phyloP scores from a whole-genome alignment of 352 stramenopile genomes.

The Globisporangium barbulae region DNA sequence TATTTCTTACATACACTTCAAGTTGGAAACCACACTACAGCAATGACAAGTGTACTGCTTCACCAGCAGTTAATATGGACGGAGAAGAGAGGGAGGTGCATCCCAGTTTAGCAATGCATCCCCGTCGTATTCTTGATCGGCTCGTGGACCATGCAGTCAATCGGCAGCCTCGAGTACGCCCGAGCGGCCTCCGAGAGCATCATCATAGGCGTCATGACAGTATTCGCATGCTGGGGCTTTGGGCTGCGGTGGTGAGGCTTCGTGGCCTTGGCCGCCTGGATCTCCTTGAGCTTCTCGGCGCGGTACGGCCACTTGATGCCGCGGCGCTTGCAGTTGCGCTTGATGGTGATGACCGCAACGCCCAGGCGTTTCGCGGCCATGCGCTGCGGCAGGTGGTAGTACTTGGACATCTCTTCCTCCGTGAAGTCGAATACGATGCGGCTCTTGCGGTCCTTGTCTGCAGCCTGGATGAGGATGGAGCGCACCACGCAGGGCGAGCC shows the following conservation, averaged over 20 bases:
- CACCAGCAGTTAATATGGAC: background rate
- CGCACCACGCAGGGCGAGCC: constrained; percentile 4
- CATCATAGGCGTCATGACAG: constrained; percentile 8
- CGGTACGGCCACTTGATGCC: constrained; percentile 62
- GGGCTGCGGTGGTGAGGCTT: background rate
- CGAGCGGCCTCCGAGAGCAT: constrained; percentile 36
- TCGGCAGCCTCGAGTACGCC: constrained; percentile 34
- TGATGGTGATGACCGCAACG: constrained; percentile 58
- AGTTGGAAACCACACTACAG: background rate
- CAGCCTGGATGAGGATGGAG: constrained; percentile 16
- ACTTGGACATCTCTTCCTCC: constrained; percentile 48
- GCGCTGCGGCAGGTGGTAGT: constrained; percentile 54
- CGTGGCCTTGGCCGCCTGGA: constrained; percentile 21
- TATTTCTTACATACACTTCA: background rate
- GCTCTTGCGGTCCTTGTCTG: constrained; percentile 39
- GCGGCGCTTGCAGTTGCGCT: constrained; percentile 54
- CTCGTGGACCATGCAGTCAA: constrained; percentile 32
- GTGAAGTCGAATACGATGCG: constrained; percentile 56
- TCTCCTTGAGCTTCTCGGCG: constrained; percentile 49
- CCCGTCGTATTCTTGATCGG: background rate
- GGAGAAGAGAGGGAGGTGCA: too few species aligned
- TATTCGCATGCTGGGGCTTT: constrained; percentile 18
- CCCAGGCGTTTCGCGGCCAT: constrained; percentile 49
- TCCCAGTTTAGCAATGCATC: background rate
- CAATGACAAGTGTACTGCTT: background rate